Evolutionary conservation across 1,284 basidiomycete genomes (phyloP).

Genomic region (Moesziomyces sp.): DNA sequence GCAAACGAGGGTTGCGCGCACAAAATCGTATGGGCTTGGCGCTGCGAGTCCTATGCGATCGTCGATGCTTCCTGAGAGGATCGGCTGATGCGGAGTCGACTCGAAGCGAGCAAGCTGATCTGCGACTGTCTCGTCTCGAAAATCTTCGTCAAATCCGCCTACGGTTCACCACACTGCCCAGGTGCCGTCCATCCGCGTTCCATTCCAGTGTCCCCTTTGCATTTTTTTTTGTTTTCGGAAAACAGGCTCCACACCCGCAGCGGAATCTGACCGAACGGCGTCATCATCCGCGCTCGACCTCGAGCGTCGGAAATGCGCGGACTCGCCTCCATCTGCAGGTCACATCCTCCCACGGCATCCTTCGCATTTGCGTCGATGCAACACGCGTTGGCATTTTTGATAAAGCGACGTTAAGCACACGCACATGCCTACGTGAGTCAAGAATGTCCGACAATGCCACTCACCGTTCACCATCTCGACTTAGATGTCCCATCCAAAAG

Average conservation of each 20-base stretch:
- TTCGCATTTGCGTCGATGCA: slow-evolving; percentile 12
- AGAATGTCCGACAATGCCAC: slow-evolving; percentile 23
- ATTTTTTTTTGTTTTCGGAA: too few relatives aligned
- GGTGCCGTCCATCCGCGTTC: not conserved
- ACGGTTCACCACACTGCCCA: too few relatives aligned
- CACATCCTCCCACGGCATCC: slow-evolving; percentile 2
- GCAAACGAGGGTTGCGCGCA: too few relatives aligned
- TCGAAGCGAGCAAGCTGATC: slow-evolving; percentile 30
- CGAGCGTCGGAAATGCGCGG: slow-evolving; percentile 30
- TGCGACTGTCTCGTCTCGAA: slow-evolving; percentile 17
- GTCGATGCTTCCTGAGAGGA: slow-evolving; percentile 17
- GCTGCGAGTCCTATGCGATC: slow-evolving; percentile 10
- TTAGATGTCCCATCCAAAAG: slow-evolving; percentile 20
- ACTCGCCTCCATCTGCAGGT: slow-evolving; percentile 7
- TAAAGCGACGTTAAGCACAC: slow-evolving; percentile 6
- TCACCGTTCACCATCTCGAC: not conserved
- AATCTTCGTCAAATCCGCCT: too few relatives aligned
- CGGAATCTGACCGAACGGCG: not conserved
- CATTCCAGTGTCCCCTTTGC: not conserved
- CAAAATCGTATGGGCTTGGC: too few relatives aligned
- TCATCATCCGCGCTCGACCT: slow-evolving; percentile 1
- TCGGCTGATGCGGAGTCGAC: slow-evolving; percentile 5
- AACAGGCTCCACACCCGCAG: too few relatives aligned
- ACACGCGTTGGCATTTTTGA: not conserved
- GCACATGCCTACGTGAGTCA: slow-evolving; percentile 27